Evolutionary conservation across 2,329 filamentous ascomycete species (phyloP).

Genomic region (Helotiales sp.): DNA sequence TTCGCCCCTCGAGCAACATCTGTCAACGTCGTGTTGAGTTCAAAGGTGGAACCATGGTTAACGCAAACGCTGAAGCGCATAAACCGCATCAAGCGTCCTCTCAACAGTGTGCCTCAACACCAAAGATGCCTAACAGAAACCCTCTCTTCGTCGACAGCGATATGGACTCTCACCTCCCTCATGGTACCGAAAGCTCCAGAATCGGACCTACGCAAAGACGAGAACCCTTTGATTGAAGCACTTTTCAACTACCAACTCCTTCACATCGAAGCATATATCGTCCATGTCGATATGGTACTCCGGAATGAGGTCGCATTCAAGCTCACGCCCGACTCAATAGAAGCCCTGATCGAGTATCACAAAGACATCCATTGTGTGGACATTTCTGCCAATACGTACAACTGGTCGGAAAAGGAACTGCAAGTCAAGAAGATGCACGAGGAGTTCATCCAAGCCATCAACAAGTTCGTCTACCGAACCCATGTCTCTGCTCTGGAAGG

Average conservation of each 20-base stretch:
- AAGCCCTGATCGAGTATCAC: constrained; percentile 91
- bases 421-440: constrained; percentile 98
- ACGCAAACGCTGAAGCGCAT: constrained; percentile 96
- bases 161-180: constrained; percentile 92
- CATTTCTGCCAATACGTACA: constrained; percentile 84
- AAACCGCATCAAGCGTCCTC: constrained; percentile 92
- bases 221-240: constrained; percentile 82
- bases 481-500: constrained; percentile 89
- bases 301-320: constrained; percentile 98
- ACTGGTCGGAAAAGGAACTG: constrained; percentile 95
- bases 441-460: constrained; percentile 93
- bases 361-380: constrained; percentile 94
- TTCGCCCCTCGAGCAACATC: constrained; percentile 90
- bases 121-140: constrained; percentile 95
- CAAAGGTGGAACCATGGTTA: constrained; percentile 94
- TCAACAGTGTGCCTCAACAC: constrained; percentile 97
- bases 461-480: constrained; percentile 95
- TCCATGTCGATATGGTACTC: constrained; percentile 98
- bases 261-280: constrained; percentile 95
- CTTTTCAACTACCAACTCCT: constrained; percentile 92
- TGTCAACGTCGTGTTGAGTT: constrained; percentile 91
- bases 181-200: constrained; percentile 92
- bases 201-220: constrained; percentile 79
- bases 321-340: constrained; percentile 92
- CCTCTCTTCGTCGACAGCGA: constrained; percentile 84